These are phyloP conservation scores for Vaccinium darrowii DNA, from an alignment of 148 eudicot genomes.

Conservation along the genomic window DNA sequence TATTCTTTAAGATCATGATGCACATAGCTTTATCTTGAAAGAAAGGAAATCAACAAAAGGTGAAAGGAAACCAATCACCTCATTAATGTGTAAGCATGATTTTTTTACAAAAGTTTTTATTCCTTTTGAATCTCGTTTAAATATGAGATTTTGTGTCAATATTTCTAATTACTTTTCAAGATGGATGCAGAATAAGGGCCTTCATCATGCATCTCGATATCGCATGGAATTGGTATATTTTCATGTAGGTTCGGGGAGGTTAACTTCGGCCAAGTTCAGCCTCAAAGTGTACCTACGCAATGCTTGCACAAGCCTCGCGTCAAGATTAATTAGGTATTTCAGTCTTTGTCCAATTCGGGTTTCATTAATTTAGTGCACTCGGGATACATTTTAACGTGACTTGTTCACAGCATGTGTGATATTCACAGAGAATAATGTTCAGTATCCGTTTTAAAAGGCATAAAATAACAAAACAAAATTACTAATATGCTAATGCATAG, in stretches of 20 bases:
- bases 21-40: not conserved
- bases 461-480: too few relatives aligned
- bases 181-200: not conserved
- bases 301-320: too few relatives aligned
- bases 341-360: too few relatives aligned
- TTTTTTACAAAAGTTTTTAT: slow-evolving; percentile 10
- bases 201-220: not conserved
- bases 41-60: slow-evolving; percentile 4
- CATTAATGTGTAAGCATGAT: not conserved
- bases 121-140: slow-evolving; percentile 7
- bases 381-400: too few relatives aligned
- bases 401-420: too few relatives aligned
- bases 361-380: too few relatives aligned
- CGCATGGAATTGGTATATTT: not conserved
- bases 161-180: not conserved
- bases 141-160: not conserved
- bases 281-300: not conserved
- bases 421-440: too few relatives aligned
- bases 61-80: not conserved
- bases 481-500: too few relatives aligned
- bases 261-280: not conserved
- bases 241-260: not conserved
- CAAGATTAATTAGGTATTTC: too few relatives aligned
- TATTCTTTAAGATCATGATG: not conserved
- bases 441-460: too few relatives aligned